Conservation (phyloP, 2,329 filamentous ascomycete species). For the Exophiala xenobiotica region DNA sequence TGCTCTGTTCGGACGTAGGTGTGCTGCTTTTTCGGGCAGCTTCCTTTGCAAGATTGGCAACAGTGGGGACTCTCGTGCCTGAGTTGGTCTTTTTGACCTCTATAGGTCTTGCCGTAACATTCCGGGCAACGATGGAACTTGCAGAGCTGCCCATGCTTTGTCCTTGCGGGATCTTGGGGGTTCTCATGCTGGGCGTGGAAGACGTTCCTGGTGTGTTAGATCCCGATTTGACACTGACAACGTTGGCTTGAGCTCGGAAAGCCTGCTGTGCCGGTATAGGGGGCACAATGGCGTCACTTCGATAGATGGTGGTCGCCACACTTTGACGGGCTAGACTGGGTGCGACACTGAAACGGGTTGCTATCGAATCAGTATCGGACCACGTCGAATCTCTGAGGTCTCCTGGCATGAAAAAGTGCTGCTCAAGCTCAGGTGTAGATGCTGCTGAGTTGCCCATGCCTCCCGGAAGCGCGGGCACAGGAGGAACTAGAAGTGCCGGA, state of each 20-base stretch:
- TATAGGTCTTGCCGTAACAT: constrained; percentile 45
- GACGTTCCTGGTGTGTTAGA: constrained; percentile 49
- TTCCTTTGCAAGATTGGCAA: constrained; percentile 34
- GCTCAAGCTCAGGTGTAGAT: constrained; percentile 57
- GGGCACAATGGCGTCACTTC: constrained; percentile 82
- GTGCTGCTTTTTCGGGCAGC: constrained; percentile 29
- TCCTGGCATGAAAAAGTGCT: constrained; percentile 88
- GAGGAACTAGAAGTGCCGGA: constrained; percentile 77
- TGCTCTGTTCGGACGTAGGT: constrained; percentile 11
- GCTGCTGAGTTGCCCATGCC: constrained; percentile 56
- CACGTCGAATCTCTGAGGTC: constrained; percentile 90
- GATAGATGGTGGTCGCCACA: constrained; percentile 91
- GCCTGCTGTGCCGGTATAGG: constrained; percentile 78
- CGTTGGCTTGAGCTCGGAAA: constrained; percentile 81
- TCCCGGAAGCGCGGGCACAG: constrained; percentile 83
- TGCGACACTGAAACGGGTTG: constrained; percentile 51
- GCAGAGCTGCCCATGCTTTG: constrained; percentile 41
- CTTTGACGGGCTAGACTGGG: constrained; percentile 55
- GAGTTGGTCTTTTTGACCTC: constrained; percentile 42
- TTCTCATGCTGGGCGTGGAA: constrained; percentile 66
- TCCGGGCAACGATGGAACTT: constrained; percentile 47
- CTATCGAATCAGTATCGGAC: constrained; percentile 48
- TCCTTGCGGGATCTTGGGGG: constrained; percentile 44
- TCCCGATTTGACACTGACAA: constrained; percentile 85
- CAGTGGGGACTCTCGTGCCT: constrained; percentile 34